Evolutionary conservation across 169 alveolate species (phyloP).

Genomic region (Plasmodium inui): DNA sequence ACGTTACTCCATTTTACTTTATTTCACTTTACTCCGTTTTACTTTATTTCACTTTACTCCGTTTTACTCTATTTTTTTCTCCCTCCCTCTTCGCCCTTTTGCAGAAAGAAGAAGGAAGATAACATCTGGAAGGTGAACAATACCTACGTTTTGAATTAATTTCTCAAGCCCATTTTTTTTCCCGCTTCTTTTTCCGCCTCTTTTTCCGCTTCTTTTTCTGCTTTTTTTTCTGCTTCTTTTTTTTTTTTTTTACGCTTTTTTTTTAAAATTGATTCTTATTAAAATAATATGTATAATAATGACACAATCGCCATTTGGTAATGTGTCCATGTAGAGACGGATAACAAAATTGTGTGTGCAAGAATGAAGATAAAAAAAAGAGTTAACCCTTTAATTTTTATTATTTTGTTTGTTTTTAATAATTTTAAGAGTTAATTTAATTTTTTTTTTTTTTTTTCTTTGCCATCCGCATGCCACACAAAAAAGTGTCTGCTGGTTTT

Average conservation of each 20-base stretch:
- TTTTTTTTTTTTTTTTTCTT: constrained; percentile 20
- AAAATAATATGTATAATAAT: constrained; percentile 12
- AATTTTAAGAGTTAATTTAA: constrained; percentile 15
- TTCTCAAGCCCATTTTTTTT: not conserved
- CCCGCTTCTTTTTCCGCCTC: not conserved
- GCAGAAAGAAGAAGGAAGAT: constrained; percentile 71
- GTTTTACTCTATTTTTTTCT: not conserved
- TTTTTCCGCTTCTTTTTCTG: constrained; percentile 15
- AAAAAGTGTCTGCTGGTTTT: not conserved
- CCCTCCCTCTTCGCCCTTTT: not conserved
- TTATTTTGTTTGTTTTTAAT: constrained; percentile 37
- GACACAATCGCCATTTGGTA: not conserved
- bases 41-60: not conserved
- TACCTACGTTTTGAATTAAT: constrained; percentile 26
- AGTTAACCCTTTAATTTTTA: not conserved
- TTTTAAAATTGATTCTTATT: constrained; percentile 8
- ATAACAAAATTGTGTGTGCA: not conserved
- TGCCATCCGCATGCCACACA: not conserved
- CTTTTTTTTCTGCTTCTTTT: too few relatives aligned
- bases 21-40: not conserved
- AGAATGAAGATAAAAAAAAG: not conserved
- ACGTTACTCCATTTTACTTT: not conserved
- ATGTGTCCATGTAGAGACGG: not conserved
- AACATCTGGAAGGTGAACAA: constrained; percentile 57
- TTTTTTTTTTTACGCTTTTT: constrained; percentile 18